Conservation (phyloP, 805 yeast genomes). For the Ogataea parapolymorpha region DNA sequence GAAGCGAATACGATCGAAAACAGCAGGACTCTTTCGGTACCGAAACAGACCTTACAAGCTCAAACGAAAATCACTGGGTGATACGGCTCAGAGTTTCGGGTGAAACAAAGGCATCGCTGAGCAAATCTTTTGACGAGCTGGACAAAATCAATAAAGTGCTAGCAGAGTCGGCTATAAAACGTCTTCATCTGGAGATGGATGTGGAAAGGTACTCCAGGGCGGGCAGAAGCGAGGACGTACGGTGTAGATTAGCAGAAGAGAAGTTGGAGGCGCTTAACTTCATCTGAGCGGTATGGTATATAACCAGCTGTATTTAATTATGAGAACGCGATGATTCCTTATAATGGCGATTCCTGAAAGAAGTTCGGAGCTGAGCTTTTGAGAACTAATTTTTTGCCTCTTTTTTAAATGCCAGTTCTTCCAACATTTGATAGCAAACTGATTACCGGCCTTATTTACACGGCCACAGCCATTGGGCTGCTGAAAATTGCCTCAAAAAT, state of each 20-base stretch:
- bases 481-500: constrained; percentile 50
- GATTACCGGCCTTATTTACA: constrained; percentile 27
- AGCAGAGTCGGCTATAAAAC: constrained; percentile 13
- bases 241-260: constrained; percentile 35
- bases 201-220: constrained; percentile 26
- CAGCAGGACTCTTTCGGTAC: background rate
- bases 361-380: background rate
- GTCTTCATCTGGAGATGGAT: constrained; percentile 28
- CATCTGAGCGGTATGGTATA: constrained; percentile 21
- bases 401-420: background rate
- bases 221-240: constrained; percentile 25
- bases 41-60: constrained; percentile 4
- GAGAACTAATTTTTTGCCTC: background rate
- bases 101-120: constrained; percentile 15
- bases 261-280: constrained; percentile 49
- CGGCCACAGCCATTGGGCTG: constrained; percentile 58
- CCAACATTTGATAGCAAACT: constrained; percentile 6
- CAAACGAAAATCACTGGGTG: constrained; percentile 29
- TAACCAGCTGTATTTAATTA: background rate
- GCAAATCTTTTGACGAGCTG: constrained; percentile 22
- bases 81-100: constrained; percentile 24
- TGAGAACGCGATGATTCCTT: too few relatives aligned
- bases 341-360: background rate
- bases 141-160: constrained; percentile 22
- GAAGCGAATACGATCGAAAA: background rate